These are phyloP conservation scores for Echeveria elegans DNA, from an alignment of 164 flowering plant species.

Conservation along the genomic window DNA sequence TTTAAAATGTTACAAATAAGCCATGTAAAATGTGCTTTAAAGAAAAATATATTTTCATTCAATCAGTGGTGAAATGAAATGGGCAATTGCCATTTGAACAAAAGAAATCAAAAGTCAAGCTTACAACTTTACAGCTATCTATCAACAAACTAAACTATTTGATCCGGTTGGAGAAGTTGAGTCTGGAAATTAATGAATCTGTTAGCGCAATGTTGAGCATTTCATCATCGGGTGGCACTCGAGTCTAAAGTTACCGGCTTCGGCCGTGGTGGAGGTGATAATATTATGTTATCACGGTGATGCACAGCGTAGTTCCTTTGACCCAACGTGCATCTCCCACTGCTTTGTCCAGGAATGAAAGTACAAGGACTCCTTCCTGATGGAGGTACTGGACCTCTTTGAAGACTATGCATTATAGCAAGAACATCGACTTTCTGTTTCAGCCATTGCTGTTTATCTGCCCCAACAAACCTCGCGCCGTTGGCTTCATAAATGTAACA, in stretches of 20 bases:
- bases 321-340: slow-evolving; percentile 15
- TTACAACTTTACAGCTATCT: no score
- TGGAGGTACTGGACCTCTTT: slow-evolving; percentile 14
- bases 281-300: neutral
- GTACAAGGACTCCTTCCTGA: slow-evolving; percentile 22
- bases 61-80: neutral
- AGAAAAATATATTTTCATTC: no score
- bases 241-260: neutral
- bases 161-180: neutral
- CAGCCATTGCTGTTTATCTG: neutral
- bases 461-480: neutral
- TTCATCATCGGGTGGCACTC: neutral
- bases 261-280: neutral
- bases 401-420: slow-evolving; percentile 9
- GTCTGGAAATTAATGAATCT: neutral
- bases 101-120: neutral
- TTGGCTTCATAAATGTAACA: neutral
- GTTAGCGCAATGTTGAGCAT: neutral
- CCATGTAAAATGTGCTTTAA: no score
- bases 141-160: slow-evolving; percentile 7
- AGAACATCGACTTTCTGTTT: neutral
- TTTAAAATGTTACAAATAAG: no score
- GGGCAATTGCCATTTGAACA: neutral
- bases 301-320: slow-evolving; percentile 13
- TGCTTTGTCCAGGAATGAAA: slow-evolving; percentile 14